These are phyloP conservation scores for Gamarada debralockiae DNA, from an alignment of 495 filamentous ascomycete genomes.

Conservation along the genomic window DNA sequence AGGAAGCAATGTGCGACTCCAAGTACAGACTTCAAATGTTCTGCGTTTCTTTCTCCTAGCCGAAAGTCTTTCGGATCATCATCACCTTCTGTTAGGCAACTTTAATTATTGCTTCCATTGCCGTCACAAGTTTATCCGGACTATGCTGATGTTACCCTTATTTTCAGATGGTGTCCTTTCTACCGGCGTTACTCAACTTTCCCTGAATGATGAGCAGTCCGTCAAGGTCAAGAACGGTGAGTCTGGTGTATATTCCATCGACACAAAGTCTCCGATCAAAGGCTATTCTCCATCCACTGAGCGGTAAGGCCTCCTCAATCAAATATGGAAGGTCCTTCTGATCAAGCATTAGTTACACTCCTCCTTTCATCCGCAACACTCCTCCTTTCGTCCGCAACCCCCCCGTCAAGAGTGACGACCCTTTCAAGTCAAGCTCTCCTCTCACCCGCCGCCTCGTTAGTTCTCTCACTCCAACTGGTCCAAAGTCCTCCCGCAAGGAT, in stretches of 20 bases:
- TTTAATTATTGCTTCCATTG: not conserved
- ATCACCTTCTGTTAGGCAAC: too few relatives aligned
- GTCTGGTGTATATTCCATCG: slow-evolving; percentile 8
- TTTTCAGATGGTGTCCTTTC: slow-evolving; percentile 1
- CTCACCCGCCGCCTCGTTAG: slow-evolving; percentile 2
- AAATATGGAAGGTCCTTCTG: not conserved
- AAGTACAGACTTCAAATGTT: too few relatives aligned
- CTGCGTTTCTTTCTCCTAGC: too few relatives aligned
- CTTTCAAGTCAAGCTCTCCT: too few relatives aligned
- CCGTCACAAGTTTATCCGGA: not conserved
- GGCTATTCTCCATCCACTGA: slow-evolving; percentile 7
- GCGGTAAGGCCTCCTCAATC: slow-evolving; percentile 4
- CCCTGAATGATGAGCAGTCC: slow-evolving; percentile 1
- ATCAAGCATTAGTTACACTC: slow-evolving; percentile 4
- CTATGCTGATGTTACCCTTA: not conserved
- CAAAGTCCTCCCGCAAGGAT: not conserved
- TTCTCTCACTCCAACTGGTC: slow-evolving; percentile 6
- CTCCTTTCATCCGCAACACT: slow-evolving; percentile 17
- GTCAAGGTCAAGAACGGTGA: not conserved
- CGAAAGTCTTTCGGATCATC: too few relatives aligned
- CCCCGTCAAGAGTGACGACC: slow-evolving; percentile 8
- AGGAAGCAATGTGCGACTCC: too few relatives aligned
- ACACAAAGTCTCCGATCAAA: not conserved
- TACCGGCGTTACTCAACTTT: not conserved
- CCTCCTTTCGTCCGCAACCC: slow-evolving; percentile 17